Evolutionary conservation across 2,329 filamentous ascomycete species (phyloP), one percentile per base, ranked within the genome.

Genomic region (Hypoxylon sp.): DNA sequence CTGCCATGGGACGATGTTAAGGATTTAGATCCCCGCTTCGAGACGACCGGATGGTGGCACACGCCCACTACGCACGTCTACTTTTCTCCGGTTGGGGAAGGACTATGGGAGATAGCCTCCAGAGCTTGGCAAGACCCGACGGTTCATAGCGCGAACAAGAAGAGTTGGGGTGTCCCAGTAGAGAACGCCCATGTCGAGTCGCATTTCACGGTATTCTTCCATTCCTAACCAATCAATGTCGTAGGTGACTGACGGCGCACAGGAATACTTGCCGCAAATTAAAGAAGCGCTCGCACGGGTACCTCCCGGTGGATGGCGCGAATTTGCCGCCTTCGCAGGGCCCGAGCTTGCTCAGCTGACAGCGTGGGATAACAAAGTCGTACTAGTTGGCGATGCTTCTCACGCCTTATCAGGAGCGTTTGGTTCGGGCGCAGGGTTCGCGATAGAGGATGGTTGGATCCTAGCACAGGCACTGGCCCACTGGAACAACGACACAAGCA

Each of bases 361-460:
- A 1, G 72, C 66, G 2, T 78, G 63, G 63, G 46, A 73, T 68
- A 65, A 73, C 30, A 74, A 73, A 41, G 59, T 81, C 2, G 79
- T 76, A 4, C 69, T 83, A 3, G 73, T 82, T 0, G 80, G 80
- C 6, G 80, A 83, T 55, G 75, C 79, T 0, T 82, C 78, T 1
- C 80, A 83, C 61, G 77, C 80, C 0, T 69, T 81, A 0, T 79
- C 78, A 0, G 77, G 77, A 0, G 71, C 70, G 0, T 75, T 75
- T 29, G 71, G 71, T 0, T 69, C 71, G 0, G 71, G 71, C 0
- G 71, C 71, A 0, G 71, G 70, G 0, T 74, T 74, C n/a, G 71
- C 71, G 1, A 62, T 74, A 31, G 71, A 74, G 23, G 56, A 59
- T 13, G 65, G 65, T 2, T 69, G 62, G 61, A 50, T 65, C 1